A percentile compares a stretch with the other conserved stretches of the same genome.
Conservation (phyloP, 805 yeast genomes). For the Teunomyces pallodes region DNA sequence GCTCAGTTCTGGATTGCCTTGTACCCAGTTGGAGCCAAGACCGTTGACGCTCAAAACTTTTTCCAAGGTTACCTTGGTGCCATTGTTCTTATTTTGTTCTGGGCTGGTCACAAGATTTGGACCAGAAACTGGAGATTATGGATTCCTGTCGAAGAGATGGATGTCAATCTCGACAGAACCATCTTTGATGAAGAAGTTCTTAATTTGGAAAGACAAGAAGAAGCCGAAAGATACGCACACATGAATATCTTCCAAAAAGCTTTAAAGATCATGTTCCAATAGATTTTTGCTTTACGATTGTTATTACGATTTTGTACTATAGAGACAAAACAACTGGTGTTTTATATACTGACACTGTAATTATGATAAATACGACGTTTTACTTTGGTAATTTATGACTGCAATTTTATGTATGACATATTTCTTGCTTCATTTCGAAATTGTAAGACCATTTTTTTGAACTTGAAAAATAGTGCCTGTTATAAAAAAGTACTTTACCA, state of each 20-base stretch:
- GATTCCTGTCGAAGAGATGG: constrained; percentile 28
- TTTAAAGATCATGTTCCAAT: constrained; percentile 7
- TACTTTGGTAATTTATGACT: neutral
- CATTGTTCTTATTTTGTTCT: constrained; percentile 29
- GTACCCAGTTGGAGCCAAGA: constrained; percentile 31
- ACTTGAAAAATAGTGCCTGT: neutral
- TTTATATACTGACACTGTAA: neutral
- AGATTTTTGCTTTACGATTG: neutral
- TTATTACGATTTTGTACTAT: neutral
- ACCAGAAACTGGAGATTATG: constrained; percentile 29
- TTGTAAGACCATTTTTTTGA: neutral
- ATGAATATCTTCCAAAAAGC: constrained; percentile 9
- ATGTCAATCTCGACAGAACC: constrained; percentile 27
- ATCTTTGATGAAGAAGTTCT: constrained; percentile 36
- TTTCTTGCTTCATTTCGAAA: neutral
- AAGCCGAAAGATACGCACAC: constrained; percentile 9
- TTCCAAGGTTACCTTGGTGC: constrained; percentile 36
- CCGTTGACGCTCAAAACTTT: constrained; percentile 26
- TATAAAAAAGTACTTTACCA: neutral
- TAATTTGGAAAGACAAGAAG: constrained; percentile 23
- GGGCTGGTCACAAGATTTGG: constrained; percentile 32
- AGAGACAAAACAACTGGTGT: neutral
- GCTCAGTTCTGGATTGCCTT: constrained; percentile 47
- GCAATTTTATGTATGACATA: neutral
- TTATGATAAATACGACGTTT: too few species aligned